Evolutionary conservation across 768 basidiomycete genomes (phyloP).

Genomic region (Lyophyllum shimeji): DNA sequence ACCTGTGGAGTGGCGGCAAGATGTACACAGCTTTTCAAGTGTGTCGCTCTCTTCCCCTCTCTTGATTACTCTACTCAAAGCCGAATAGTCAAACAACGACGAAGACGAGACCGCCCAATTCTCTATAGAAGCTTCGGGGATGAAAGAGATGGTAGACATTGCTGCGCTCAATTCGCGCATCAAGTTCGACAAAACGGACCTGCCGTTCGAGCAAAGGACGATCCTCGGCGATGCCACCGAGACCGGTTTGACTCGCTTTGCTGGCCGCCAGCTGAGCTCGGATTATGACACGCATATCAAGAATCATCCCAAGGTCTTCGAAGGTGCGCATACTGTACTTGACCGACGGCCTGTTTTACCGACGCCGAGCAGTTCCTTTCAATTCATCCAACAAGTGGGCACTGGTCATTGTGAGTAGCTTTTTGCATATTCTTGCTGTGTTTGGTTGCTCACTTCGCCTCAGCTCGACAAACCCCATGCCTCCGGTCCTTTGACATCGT

Average conservation of each 20-base stretch:
- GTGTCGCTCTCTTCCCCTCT: background rate
- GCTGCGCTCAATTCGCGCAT: constrained; percentile 66
- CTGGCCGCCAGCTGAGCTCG: constrained; percentile 48
- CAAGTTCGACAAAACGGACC: constrained; percentile 65
- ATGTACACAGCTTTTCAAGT: constrained; percentile 70
- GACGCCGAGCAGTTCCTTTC: constrained; percentile 50
- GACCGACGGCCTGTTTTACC: background rate
- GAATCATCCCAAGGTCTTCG: constrained; percentile 59
- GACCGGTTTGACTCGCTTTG: constrained; percentile 69
- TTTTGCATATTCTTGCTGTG: background rate
- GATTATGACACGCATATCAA: constrained; percentile 57
- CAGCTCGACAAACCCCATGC: constrained; percentile 57
- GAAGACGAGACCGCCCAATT: constrained; percentile 51
- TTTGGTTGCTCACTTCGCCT: background rate
- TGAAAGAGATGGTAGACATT: constrained; percentile 65
- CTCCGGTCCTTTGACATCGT: constrained; percentile 48
- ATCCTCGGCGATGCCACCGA: constrained; percentile 77
- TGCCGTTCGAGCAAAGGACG: constrained; percentile 58
- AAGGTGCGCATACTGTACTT: constrained; percentile 29
- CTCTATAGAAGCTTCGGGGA: constrained; percentile 52
- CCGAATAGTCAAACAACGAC: constrained; percentile 61
- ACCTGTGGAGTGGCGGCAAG: constrained; percentile 60
- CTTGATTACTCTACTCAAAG: background rate
- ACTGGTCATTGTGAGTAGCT: constrained; percentile 53
- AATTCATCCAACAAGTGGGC: constrained; percentile 78